A percentile compares a stretch with the other conserved stretches of the same genome.
These are phyloP conservation scores for Helianthus annuus DNA, from an alignment of 129 eudicot species.

Conservation along the genomic window DNA sequence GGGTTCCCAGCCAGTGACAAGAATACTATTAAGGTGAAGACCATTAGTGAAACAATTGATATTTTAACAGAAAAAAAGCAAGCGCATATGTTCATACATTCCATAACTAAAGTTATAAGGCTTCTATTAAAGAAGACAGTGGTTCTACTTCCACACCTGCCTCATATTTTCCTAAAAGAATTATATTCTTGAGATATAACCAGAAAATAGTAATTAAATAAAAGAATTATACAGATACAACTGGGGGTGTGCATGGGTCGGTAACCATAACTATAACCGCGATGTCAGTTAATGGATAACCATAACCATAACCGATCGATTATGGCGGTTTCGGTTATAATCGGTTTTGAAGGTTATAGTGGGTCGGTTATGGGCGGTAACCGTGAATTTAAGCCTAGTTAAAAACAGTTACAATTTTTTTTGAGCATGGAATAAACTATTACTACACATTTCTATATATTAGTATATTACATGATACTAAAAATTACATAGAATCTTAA, in stretches of 20 bases:
- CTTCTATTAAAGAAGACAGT: conserved; percentile 8
- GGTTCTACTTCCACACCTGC: neutral
- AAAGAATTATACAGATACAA: neutral
- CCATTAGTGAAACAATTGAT: conserved; percentile 17
- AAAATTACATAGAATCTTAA: no score
- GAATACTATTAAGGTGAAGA: conserved; percentile 63
- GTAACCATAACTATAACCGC: no score
- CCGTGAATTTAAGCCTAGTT: no score
- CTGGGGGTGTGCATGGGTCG: neutral
- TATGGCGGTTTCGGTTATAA: no score
- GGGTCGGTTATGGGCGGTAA: no score
- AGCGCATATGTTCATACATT: conserved; percentile 8
- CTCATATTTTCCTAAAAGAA: conserved; percentile 3
- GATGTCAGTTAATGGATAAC: no score
- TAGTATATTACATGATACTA: no score
- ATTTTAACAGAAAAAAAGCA: neutral
- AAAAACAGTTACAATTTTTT: no score
- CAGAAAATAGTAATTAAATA: neutral
- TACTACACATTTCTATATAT: no score
- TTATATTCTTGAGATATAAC: conserved; percentile 3
- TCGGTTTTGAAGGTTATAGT: no score
- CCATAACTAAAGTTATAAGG: conserved; percentile 11
- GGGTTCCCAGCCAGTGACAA: conserved; percentile 40
- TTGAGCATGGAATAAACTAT: no score
- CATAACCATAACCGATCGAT: no score